These are phyloP conservation scores for Annulohypoxylon stygium DNA, from an alignment of 495 filamentous ascomycete species.

Conservation along the genomic window DNA sequence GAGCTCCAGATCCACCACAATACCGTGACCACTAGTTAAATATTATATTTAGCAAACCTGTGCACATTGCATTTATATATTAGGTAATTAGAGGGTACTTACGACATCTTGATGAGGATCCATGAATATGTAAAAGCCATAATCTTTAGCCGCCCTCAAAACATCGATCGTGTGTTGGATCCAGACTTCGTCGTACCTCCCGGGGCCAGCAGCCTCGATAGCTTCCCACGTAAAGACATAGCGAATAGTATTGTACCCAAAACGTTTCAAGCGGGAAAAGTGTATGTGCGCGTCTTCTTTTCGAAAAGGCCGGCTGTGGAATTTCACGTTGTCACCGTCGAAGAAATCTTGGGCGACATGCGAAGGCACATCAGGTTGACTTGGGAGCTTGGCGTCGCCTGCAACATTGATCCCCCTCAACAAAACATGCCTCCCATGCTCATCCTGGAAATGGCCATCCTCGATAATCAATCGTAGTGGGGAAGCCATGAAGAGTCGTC, in stretches of 20 bases:
- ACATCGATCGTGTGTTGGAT: constrained; percentile 89
- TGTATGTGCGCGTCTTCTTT: constrained; percentile 86
- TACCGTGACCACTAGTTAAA: constrained; percentile 85
- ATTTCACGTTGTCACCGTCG: constrained; percentile 91
- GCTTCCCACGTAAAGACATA: constrained; percentile 99
- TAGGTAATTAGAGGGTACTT: constrained; percentile 54
- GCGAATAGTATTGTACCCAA: constrained; percentile 94
- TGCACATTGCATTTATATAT: neutral
- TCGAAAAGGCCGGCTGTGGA: constrained; percentile 85
- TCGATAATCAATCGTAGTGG: constrained; percentile 77
- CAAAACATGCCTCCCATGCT: constrained; percentile 66
- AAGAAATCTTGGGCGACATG: constrained; percentile 85
- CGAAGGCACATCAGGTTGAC: constrained; percentile 81
- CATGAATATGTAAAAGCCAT: constrained; percentile 97
- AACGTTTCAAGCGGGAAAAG: constrained; percentile 86
- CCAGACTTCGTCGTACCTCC: constrained; percentile 94
- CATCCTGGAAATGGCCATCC: constrained; percentile 80
- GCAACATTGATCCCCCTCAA: constrained; percentile 76
- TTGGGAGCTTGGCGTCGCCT: constrained; percentile 76
- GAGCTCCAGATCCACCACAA: constrained; percentile 93
- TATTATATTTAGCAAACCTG: constrained; percentile 38
- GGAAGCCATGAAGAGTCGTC: constrained; percentile 56
- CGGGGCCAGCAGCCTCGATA: constrained; percentile 95
- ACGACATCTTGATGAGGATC: constrained; percentile 97
- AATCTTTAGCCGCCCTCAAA: constrained; percentile 84